A percentile compares a stretch with the other conserved stretches of the same genome.
phyloP scores from a whole-genome alignment of 2,329 filamentous ascomycete genomes.

The Verticillium klebahnii region DNA sequence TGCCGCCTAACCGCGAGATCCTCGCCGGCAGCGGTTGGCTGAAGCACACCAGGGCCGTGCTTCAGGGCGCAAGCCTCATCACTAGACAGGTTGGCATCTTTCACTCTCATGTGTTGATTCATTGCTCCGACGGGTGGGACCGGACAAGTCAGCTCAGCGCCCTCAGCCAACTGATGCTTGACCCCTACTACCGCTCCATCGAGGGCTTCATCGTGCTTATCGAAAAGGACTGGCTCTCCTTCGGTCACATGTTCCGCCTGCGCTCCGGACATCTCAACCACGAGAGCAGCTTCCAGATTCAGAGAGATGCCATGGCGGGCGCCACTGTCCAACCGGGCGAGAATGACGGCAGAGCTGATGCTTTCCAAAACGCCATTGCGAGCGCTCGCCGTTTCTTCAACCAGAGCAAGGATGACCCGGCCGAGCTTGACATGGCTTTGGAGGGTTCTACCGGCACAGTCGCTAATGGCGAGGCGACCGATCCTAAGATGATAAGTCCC shows the following conservation, averaged over 20 bases:
- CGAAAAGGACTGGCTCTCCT: constrained; percentile 97
- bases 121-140: constrained; percentile 98
- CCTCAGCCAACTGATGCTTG: constrained; percentile 85
- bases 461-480: constrained; percentile 62
- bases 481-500: constrained; percentile 86
- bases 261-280: constrained; percentile 83
- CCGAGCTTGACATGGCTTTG: constrained; percentile 53
- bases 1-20: constrained; percentile 77
- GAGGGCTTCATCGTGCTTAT: constrained; percentile 92
- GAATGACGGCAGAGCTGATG: constrained; percentile 61
- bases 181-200: constrained; percentile 91
- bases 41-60: constrained; percentile 77
- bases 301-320: constrained; percentile 72
- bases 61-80: constrained; percentile 82
- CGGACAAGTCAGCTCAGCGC: constrained; percentile 92
- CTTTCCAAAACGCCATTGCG: constrained; percentile 78
- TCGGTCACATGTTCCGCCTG: constrained; percentile 95
- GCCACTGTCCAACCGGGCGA: constrained; percentile 58
- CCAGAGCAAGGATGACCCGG: constrained; percentile 61
- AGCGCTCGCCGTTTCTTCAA: constrained; percentile 90
- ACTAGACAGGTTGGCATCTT: constrained; percentile 84
- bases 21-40: constrained; percentile 86
- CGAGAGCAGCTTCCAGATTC: constrained; percentile 89
- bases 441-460: constrained; percentile 33
- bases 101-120: constrained; percentile 92